Conservation (phyloP, 2,329 filamentous ascomycete species). For the Gyromitra esculenta region DNA sequence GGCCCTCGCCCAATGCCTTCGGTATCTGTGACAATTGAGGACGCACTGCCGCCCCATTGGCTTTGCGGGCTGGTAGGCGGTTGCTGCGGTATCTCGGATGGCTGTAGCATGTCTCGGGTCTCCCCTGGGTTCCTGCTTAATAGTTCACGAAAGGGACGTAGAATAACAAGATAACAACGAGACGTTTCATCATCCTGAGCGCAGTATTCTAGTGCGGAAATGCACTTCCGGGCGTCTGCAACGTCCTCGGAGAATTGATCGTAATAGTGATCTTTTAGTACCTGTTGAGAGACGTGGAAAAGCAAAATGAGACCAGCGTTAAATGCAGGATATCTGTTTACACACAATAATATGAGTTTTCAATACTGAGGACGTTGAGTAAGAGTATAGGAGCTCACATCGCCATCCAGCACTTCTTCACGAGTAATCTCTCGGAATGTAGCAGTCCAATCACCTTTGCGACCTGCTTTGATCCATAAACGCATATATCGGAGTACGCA, state of each 20-base stretch:
- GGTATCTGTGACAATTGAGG: conserved; percentile 26
- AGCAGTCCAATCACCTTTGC: conserved; percentile 45
- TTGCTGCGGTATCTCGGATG: conserved; percentile 13
- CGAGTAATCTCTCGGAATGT: conserved; percentile 40
- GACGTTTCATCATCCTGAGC: conserved; percentile 43
- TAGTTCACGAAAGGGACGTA: conserved; percentile 42
- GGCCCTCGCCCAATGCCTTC: conserved; percentile 20
- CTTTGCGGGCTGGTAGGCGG: conserved; percentile 33
- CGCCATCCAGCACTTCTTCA: conserved; percentile 42
- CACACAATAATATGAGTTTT: conserved; percentile 11
- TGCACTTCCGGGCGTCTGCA: conserved; percentile 38
- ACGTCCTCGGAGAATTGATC: conserved; percentile 44
- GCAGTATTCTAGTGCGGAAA: conserved; percentile 44
- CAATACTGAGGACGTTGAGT: neutral
- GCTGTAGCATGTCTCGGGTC: conserved; percentile 41
- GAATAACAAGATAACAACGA: conserved; percentile 40
- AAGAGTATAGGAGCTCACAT: conserved; percentile 31
- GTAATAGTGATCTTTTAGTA: conserved; percentile 29
- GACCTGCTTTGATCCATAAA: conserved; percentile 45
- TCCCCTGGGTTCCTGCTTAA: conserved; percentile 34
- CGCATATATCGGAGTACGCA: conserved; percentile 40
- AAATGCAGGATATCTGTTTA: conserved; percentile 42
- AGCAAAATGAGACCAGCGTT: conserved; percentile 43
- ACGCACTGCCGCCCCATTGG: conserved; percentile 34
- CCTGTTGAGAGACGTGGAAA: conserved; percentile 42